These are phyloP conservation scores for Pestalotiopsis sp. DNA, from an alignment of 2,329 filamentous ascomycete species.

Conservation along the genomic window DNA sequence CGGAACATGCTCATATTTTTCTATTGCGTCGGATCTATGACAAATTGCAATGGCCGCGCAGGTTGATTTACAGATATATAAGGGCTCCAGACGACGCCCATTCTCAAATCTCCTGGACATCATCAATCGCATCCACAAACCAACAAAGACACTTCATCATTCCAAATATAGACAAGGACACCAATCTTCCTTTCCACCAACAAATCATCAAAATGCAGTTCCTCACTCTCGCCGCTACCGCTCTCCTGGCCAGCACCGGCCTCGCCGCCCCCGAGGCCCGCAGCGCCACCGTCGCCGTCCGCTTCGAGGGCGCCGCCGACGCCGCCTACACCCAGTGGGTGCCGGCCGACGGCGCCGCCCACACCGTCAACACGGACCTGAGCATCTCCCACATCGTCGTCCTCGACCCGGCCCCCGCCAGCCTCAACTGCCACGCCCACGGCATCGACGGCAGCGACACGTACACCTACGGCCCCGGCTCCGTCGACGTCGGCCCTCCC, in stretches of 20 bases:
- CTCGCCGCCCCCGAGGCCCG: conserved; percentile 9
- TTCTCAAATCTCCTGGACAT: neutral
- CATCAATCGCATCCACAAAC: neutral
- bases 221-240: conserved; percentile 1
- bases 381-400: conserved; percentile 9
- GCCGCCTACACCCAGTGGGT: neutral
- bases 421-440: conserved; percentile 1
- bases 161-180: neutral
- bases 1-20: neutral
- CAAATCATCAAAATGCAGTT: conserved; percentile 8
- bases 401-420: neutral
- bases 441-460: conserved; percentile 12
- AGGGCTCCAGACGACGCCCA: neutral
- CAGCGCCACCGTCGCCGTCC: neutral
- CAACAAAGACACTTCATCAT: neutral
- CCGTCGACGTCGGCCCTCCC: conserved; percentile 11
- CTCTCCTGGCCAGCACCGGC: conserved; percentile 5
- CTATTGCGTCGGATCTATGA: neutral
- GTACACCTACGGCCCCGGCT: neutral
- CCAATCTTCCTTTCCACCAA: neutral
- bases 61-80: neutral
- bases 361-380: neutral
- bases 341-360: neutral
- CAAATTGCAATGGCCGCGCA: neutral
- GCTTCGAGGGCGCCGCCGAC: conserved; percentile 9